Evolutionary conservation across 768 basidiomycete genomes (phyloP).

Genomic region (Suillus paluster): DNA sequence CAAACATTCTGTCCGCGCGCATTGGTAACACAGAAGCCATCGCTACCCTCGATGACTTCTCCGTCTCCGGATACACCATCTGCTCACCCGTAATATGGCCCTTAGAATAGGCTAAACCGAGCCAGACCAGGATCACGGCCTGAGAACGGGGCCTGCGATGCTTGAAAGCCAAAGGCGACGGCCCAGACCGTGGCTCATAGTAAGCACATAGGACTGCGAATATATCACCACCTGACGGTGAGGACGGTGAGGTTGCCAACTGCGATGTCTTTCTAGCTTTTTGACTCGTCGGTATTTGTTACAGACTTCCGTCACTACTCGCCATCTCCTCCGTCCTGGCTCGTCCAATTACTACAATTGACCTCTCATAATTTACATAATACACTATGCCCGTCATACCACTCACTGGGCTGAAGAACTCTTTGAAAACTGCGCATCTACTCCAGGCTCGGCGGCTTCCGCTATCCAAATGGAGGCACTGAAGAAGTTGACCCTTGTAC

Average conservation of each 20-base stretch:
- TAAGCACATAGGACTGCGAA: too few species aligned
- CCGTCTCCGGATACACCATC: too few species aligned
- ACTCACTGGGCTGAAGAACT: conserved; percentile 68
- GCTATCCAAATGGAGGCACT: conserved; percentile 84
- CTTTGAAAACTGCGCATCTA: conserved; percentile 78
- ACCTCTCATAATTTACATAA: conserved; percentile 66
- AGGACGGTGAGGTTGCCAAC: conserved; percentile 46
- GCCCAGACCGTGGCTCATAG: too few species aligned
- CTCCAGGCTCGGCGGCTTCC: conserved; percentile 59
- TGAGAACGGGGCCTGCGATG: too few species aligned
- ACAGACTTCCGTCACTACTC: conserved; percentile 61
- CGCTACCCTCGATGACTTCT: too few species aligned
- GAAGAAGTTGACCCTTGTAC: conserved; percentile 82
- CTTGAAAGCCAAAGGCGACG: too few species aligned
- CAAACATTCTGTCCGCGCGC: too few species aligned
- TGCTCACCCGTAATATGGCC: too few species aligned
- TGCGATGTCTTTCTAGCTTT: background rate
- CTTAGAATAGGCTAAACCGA: too few species aligned
- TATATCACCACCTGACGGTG: too few species aligned
- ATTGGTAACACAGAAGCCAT: too few species aligned
- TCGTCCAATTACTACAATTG: conserved; percentile 67
- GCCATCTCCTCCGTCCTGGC: conserved; percentile 61
- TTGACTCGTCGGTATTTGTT: background rate
- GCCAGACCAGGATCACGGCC: too few species aligned
- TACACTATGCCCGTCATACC: conserved; percentile 82